A percentile compares a stretch with the other conserved stretches of the same genome.
Conservation (phyloP, 257 asterid species). For the Hygrophila difformis region DNA sequence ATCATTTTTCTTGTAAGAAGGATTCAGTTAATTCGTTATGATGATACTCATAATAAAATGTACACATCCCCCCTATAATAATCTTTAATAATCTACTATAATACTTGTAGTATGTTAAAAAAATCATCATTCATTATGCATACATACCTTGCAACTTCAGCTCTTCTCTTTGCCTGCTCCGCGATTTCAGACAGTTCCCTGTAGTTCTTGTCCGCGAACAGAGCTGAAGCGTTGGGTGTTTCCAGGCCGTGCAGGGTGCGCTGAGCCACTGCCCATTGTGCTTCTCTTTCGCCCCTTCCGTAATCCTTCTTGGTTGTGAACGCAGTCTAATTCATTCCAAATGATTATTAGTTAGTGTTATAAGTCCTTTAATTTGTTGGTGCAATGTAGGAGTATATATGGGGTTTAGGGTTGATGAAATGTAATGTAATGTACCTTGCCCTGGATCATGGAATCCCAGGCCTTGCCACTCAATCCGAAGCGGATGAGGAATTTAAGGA, state of each 20-base stretch:
- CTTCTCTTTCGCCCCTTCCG: slow-evolving; percentile 44
- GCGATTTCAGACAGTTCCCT: slow-evolving; percentile 41
- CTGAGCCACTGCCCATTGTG: slow-evolving; percentile 49
- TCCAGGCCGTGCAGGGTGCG: slow-evolving; percentile 48
- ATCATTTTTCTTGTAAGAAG: slow-evolving; percentile 6
- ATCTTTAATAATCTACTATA: too few species aligned
- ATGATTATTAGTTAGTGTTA: not conserved
- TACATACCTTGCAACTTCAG: slow-evolving; percentile 38
- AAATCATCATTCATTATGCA: too few species aligned
- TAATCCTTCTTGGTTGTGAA: slow-evolving; percentile 44
- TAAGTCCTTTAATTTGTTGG: too few species aligned
- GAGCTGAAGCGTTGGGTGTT: slow-evolving; percentile 11
- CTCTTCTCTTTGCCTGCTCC: slow-evolving; percentile 43
- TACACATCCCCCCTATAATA: too few species aligned
- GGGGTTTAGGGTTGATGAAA: not conserved
- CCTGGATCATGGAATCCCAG: slow-evolving; percentile 40
- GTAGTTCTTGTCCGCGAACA: slow-evolving; percentile 27
- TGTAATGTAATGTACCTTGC: slow-evolving; percentile 25
- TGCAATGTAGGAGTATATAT: not conserved
- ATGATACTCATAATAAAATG: too few species aligned
- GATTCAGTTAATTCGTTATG: not conserved
- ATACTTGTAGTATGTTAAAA: too few species aligned
- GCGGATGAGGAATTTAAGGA: slow-evolving; percentile 55
- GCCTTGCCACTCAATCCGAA: slow-evolving; percentile 37
- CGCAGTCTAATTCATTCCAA: slow-evolving; percentile 25